These are phyloP conservation scores for Globisporangium solare DNA, from an alignment of 352 stramenopile genomes.

Conservation along the genomic window DNA sequence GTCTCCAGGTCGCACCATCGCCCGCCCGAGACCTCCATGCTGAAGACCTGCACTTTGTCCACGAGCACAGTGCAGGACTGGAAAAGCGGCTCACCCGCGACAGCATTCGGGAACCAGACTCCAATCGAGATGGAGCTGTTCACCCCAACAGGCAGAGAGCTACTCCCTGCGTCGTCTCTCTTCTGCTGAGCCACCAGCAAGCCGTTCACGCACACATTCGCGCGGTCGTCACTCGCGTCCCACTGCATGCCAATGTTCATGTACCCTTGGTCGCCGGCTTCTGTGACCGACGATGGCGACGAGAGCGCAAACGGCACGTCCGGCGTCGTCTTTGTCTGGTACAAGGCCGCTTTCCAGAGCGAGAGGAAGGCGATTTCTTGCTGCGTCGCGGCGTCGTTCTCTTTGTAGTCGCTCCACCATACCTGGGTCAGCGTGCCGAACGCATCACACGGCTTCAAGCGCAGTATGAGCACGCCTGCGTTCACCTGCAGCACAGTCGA, in stretches of 20 bases:
- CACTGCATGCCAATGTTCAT: slow-evolving; percentile 62
- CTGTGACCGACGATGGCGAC: slow-evolving; percentile 7
- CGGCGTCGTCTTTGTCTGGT: slow-evolving; percentile 43
- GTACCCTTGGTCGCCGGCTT: slow-evolving; percentile 13
- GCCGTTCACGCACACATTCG: slow-evolving; percentile 63
- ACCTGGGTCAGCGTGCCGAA: slow-evolving; percentile 62
- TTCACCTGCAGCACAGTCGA: slow-evolving; percentile 36
- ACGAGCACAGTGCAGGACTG: slow-evolving; percentile 41
- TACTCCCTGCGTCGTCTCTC: neutral
- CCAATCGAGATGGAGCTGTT: slow-evolving; percentile 36
- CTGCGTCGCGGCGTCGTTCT: slow-evolving; percentile 14
- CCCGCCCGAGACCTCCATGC: slow-evolving; percentile 44
- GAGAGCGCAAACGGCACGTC: slow-evolving; percentile 26
- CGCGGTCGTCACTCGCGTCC: slow-evolving; percentile 42
- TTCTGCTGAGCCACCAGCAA: slow-evolving; percentile 41
- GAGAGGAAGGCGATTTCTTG: slow-evolving; percentile 40
- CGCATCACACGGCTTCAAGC: slow-evolving; percentile 37
- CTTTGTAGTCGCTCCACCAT: slow-evolving; percentile 52
- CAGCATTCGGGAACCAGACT: slow-evolving; percentile 68
- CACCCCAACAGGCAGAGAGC: neutral
- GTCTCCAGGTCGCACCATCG: slow-evolving; percentile 64
- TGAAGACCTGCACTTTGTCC: slow-evolving; percentile 48
- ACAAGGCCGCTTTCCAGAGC: slow-evolving; percentile 55
- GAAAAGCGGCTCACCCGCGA: slow-evolving; percentile 54
- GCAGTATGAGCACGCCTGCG: slow-evolving; percentile 44